Conservation (phyloP, 108 stramenopile species). For the Cyclostephanos invisitatus region DNA sequence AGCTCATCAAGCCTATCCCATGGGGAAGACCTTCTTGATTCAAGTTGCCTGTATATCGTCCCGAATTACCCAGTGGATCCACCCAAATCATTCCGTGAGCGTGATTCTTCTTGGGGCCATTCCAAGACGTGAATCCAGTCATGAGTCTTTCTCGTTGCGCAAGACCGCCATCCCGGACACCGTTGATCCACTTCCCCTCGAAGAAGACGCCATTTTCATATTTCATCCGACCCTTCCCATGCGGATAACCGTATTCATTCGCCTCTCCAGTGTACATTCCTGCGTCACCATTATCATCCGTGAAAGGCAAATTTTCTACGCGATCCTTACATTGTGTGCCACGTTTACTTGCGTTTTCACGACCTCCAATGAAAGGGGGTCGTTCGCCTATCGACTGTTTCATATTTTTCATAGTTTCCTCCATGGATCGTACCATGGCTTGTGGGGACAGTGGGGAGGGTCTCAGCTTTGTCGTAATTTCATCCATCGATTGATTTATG, state of each 20-base stretch:
- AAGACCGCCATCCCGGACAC: constrained; percentile 9
- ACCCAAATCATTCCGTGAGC: constrained; percentile 25
- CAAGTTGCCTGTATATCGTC: constrained; percentile 16
- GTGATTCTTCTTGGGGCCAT: constrained; percentile 7
- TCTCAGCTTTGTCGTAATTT: too few relatives aligned
- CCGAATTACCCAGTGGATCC: constrained; percentile 8
- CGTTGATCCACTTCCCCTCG: constrained; percentile 28
- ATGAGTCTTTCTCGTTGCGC: constrained; percentile 17
- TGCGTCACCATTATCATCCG: constrained; percentile 14
- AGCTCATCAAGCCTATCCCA: constrained; percentile 17
- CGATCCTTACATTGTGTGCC: not conserved
- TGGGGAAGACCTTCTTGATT: constrained; percentile 18
- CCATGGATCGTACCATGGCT: not conserved
- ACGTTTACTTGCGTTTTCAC: not conserved
- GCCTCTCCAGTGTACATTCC: constrained; percentile 28
- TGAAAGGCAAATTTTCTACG: constrained; percentile 26
- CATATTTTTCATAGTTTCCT: constrained; percentile 1
- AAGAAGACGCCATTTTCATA: constrained; percentile 28
- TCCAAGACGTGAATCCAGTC: constrained; percentile 25
- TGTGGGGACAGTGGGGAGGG: not conserved
- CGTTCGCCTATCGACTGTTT: not conserved
- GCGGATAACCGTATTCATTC: constrained; percentile 12
- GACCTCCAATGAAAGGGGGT: not conserved
- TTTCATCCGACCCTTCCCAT: constrained; percentile 26
- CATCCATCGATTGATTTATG: too few relatives aligned